phyloP scores from a whole-genome alignment of 1,284 basidiomycete species.

The Melampsora americana region DNA sequence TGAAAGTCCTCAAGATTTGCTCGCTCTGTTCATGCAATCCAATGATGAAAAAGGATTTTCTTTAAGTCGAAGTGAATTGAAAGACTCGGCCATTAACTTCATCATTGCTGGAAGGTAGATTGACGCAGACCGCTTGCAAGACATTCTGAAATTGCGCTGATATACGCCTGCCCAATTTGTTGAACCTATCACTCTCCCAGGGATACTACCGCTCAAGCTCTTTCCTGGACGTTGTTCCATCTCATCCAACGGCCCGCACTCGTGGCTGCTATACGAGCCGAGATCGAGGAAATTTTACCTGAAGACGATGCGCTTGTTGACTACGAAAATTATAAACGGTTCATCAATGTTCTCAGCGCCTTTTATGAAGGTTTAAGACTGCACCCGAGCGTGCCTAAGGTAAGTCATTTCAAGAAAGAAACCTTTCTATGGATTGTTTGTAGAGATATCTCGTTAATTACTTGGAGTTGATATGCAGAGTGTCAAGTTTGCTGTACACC shows the following conservation, averaged over 20 bases:
- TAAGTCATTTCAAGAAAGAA: not conserved
- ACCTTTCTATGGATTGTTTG: not conserved
- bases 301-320: not conserved
- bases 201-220: slow-evolving; percentile 23
- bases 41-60: slow-evolving; percentile 2
- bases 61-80: slow-evolving; percentile 25
- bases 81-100: slow-evolving; percentile 20
- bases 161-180: not conserved
- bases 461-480: slow-evolving; percentile 10
- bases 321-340: slow-evolving; percentile 13
- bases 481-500: slow-evolving; percentile 39
- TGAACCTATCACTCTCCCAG: not conserved
- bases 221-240: slow-evolving; percentile 18
- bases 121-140: not conserved
- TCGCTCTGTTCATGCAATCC: slow-evolving; percentile 21
- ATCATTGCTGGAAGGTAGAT: slow-evolving; percentile 40
- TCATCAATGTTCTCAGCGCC: not conserved
- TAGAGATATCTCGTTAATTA: not conserved
- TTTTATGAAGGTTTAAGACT: slow-evolving; percentile 10
- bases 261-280: not conserved
- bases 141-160: not conserved
- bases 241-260: not conserved
- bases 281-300: not conserved
- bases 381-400: slow-evolving; percentile 19
- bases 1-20: not conserved